Percentiles rank a stretch among this genome's conserved stretches.
Conservation (phyloP, 805 yeast genomes). For the Metschnikowia orientalis region DNA sequence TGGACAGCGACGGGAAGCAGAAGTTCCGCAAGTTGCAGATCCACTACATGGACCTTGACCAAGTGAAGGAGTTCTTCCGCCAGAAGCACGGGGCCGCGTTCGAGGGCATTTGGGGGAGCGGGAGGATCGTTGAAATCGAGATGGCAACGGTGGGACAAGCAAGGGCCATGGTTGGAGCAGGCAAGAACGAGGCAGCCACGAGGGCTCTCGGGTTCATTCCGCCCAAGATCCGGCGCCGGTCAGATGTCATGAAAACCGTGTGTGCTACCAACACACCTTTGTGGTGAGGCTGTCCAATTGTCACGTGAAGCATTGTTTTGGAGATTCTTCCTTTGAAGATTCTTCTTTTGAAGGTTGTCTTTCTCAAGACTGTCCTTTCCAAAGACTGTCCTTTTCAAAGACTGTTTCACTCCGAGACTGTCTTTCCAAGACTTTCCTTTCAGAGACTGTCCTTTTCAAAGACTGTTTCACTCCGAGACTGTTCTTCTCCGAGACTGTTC, state of each 20-base stretch:
- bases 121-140: conserved; percentile 20
- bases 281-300: too few species aligned
- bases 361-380: too few species aligned
- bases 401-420: too few species aligned
- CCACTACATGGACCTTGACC: conserved; percentile 8
- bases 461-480: too few species aligned
- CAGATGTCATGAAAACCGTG: conserved; percentile 28
- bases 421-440: too few species aligned
- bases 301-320: too few species aligned
- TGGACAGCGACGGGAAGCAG: conserved; percentile 14
- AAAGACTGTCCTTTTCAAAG: too few species aligned
- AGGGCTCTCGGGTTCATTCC: conserved; percentile 28
- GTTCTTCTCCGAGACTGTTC: too few species aligned
- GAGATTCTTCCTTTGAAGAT: too few species aligned
- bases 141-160: conserved; percentile 14
- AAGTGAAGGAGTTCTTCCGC: conserved; percentile 7
- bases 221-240: conserved; percentile 26
- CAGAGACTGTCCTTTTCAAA: too few species aligned
- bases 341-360: too few species aligned
- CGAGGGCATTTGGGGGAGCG: conserved; percentile 20
- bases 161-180: not conserved
- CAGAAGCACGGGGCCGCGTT: conserved; percentile 13
- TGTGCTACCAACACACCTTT: conserved; percentile 25
- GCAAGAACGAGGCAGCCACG: conserved; percentile 11
- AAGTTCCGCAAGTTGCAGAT: conserved; percentile 14